phyloP scores from a whole-genome alignment of 805 yeast species.

The Zygosaccharomyces rouxii region DNA sequence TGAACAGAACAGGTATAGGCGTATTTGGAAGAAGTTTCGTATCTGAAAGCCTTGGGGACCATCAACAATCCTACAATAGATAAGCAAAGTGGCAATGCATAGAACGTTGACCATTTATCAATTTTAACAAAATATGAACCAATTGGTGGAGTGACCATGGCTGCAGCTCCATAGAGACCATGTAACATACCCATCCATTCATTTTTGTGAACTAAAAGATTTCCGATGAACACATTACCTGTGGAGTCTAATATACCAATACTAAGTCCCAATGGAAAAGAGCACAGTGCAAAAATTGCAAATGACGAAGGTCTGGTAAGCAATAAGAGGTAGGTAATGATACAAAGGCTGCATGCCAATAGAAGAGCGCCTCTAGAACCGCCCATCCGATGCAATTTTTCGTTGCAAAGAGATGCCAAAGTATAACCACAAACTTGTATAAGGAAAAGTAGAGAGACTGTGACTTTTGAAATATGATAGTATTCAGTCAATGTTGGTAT shows the following conservation, averaged over 20 bases:
- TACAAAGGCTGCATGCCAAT: conserved; percentile 17
- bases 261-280: conserved; percentile 34
- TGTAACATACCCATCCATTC: conserved; percentile 59
- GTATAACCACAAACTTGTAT: conserved; percentile 32
- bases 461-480: conserved; percentile 26
- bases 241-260: conserved; percentile 35
- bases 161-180: conserved; percentile 70
- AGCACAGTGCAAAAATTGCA: conserved; percentile 22
- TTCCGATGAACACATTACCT: conserved; percentile 34
- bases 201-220: conserved; percentile 44
- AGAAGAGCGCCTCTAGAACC: conserved; percentile 33
- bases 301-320: conserved; percentile 26
- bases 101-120: conserved; percentile 31
- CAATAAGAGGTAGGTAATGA: conserved; percentile 21
- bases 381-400: conserved; percentile 22
- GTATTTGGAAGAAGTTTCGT: conserved; percentile 40
- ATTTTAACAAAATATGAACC: conserved; percentile 42
- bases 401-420: conserved; percentile 31
- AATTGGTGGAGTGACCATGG: conserved; percentile 62
- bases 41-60: conserved; percentile 43
- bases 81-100: conserved; percentile 35
- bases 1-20: conserved; percentile 23
- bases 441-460: conserved; percentile 31
- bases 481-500: conserved; percentile 30
- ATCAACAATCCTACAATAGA: conserved; percentile 33